phyloP scores from a whole-genome alignment of 371 early-diverging fungal genomes.

The Mucor ambiguus region DNA sequence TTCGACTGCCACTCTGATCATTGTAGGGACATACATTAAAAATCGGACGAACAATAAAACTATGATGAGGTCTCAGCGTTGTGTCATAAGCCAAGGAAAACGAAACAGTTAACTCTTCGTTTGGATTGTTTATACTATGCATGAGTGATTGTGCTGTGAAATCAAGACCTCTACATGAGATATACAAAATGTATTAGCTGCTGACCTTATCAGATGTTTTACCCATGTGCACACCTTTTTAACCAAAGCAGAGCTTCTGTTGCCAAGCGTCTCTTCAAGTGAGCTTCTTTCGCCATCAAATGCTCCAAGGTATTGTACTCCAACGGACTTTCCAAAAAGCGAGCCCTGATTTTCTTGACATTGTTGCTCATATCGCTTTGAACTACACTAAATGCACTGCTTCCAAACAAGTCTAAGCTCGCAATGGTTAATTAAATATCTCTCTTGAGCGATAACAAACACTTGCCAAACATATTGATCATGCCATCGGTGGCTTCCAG shows the following conservation, averaged over 20 bases:
- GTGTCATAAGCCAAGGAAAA: slow-evolving; percentile 84
- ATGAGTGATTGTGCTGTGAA: slow-evolving; percentile 83
- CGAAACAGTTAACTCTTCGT: slow-evolving; percentile 80
- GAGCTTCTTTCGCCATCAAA: slow-evolving; percentile 75
- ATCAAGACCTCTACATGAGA: slow-evolving; percentile 83
- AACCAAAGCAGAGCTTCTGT: slow-evolving; percentile 95
- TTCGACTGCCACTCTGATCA: no score
- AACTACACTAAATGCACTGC: slow-evolving; percentile 80
- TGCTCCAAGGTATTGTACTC: slow-evolving; percentile 81
- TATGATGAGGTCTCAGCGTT: slow-evolving; percentile 82
- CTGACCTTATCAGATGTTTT: not conserved
- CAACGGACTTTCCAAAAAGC: slow-evolving; percentile 63
- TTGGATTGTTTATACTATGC: slow-evolving; percentile 66
- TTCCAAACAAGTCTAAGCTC: slow-evolving; percentile 64
- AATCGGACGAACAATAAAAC: slow-evolving; percentile 80
- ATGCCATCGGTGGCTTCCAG: slow-evolving; percentile 88
- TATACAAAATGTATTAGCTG: not conserved
- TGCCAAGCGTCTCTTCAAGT: slow-evolving; percentile 77
- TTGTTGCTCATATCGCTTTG: slow-evolving; percentile 92
- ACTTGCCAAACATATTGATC: slow-evolving; percentile 81
- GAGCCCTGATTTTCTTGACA: slow-evolving; percentile 81
- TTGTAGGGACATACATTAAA: slow-evolving; percentile 83
- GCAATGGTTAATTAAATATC: not conserved
- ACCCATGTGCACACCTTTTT: slow-evolving; percentile 56
- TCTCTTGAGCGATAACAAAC: not conserved